Conservation (phyloP, 2,329 filamentous ascomycete species). For the Neofusicoccum sp. region DNA sequence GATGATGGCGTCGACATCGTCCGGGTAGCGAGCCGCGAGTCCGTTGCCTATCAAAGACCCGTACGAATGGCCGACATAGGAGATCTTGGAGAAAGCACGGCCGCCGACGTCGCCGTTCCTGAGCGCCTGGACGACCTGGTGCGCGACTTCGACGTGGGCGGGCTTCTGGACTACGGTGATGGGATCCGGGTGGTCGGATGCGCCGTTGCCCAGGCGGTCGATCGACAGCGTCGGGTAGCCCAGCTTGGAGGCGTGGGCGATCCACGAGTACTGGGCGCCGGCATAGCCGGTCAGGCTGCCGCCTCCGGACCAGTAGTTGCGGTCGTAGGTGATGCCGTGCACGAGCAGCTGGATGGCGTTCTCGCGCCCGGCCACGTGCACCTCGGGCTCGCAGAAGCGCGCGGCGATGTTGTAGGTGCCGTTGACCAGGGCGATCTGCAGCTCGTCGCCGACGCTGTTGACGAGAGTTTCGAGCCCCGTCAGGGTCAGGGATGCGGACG, state of each 20-base stretch:
- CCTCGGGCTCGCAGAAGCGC: constrained; percentile 11
- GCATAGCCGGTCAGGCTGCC: constrained; percentile 20
- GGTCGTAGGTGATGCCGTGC: constrained; percentile 42
- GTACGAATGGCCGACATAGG: constrained; percentile 42
- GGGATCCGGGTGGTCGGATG: constrained; percentile 39
- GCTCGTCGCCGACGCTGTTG: constrained; percentile 6
- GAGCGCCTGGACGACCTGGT: constrained; percentile 33
- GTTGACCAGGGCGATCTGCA: constrained; percentile 2
- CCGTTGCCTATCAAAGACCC: constrained; percentile 36
- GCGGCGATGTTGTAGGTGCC: constrained; percentile 6
- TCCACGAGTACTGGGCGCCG: constrained; percentile 35
- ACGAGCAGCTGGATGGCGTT: constrained; percentile 36
- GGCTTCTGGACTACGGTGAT: constrained; percentile 38
- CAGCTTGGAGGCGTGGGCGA: constrained; percentile 39
- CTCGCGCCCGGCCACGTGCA: background rate
- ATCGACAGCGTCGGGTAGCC: constrained; percentile 44
- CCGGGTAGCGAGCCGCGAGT: constrained; percentile 33
- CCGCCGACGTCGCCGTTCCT: constrained; percentile 29
- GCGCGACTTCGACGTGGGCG: constrained; percentile 38
- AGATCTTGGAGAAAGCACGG: constrained; percentile 33
- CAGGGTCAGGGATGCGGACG: background rate
- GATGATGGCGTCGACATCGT: constrained; percentile 36
- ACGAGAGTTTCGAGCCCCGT: background rate
- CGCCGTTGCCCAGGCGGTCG: constrained; percentile 42
- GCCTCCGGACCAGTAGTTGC: constrained; percentile 40